Evolutionary conservation across 179 eudicot genomes (phyloP).

Genomic region (Heliamphora pulchella): DNA sequence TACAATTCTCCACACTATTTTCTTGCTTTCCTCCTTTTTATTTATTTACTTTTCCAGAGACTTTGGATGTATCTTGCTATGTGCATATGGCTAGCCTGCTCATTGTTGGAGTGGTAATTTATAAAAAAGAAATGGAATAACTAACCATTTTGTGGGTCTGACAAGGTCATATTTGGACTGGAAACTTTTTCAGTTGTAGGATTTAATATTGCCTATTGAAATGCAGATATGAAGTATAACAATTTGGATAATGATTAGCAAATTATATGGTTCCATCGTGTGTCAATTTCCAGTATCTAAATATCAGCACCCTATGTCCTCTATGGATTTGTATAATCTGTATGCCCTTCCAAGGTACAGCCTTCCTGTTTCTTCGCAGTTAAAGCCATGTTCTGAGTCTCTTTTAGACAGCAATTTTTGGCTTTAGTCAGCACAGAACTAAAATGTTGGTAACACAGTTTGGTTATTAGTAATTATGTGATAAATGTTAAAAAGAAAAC

Average conservation of each 20-base stretch:
- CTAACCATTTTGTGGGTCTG: background rate
- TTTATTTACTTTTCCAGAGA: background rate
- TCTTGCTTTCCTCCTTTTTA: too few relatives aligned
- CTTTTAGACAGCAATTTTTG: background rate
- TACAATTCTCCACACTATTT: background rate
- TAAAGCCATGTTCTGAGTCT: background rate
- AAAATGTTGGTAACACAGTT: background rate
- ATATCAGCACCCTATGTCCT: slow-evolving; percentile 11
- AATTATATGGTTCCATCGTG: slow-evolving; percentile 14
- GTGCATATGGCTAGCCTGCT: slow-evolving; percentile 9
- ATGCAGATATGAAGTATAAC: background rate
- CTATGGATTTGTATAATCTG: background rate
- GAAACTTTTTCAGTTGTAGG: background rate
- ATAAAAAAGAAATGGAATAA: background rate
- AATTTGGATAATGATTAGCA: slow-evolving; percentile 7
- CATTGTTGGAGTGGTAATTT: background rate
- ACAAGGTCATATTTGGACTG: background rate
- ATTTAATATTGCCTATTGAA: background rate
- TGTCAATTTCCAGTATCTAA: slow-evolving; percentile 13
- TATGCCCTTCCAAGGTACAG: background rate
- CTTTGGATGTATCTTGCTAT: background rate
- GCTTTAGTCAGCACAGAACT: background rate
- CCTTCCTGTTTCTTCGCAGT: background rate
- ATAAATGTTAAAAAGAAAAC: background rate
- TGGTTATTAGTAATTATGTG: background rate